Percentiles rank a stretch among this genome's conserved stretches.
phyloP scores from a whole-genome alignment of 2,329 filamentous ascomycete genomes.

The Fonsecaea pedrosoi region DNA sequence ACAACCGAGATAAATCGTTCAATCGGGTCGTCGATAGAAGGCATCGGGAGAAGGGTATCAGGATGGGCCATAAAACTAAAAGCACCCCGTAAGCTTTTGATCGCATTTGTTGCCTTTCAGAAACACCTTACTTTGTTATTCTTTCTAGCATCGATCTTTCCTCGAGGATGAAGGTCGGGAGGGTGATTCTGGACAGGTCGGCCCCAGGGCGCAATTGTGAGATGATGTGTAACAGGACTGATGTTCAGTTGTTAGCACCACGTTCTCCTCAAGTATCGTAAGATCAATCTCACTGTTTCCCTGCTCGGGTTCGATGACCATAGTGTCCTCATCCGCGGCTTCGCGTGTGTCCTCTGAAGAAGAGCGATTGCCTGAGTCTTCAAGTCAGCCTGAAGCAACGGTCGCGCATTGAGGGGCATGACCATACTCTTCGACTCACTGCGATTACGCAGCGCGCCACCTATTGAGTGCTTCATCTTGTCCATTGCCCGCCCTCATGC shows the following conservation, averaged over 20 bases:
- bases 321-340: slow-evolving; percentile 68
- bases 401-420: not conserved
- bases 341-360: slow-evolving; percentile 63
- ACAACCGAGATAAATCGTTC: slow-evolving; percentile 92
- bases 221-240: slow-evolving; percentile 96
- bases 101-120: slow-evolving; percentile 13
- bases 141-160: slow-evolving; percentile 97
- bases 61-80: slow-evolving; percentile 98
- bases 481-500: slow-evolving; percentile 15
- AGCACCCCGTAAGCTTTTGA: slow-evolving; percentile 34
- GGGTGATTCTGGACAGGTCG: slow-evolving; percentile 89
- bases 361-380: slow-evolving; percentile 55
- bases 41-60: slow-evolving; percentile 88
- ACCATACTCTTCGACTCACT: slow-evolving; percentile 35
- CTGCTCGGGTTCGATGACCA: slow-evolving; percentile 86
- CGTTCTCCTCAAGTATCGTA: not conserved
- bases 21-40: slow-evolving; percentile 84
- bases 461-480: slow-evolving; percentile 40
- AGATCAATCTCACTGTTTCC: slow-evolving; percentile 75
- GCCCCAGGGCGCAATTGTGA: slow-evolving; percentile 94
- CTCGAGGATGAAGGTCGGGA: slow-evolving; percentile 97
- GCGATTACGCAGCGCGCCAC: slow-evolving; percentile 37
- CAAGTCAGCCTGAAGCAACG: slow-evolving; percentile 20
- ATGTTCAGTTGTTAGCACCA: slow-evolving; percentile 28
- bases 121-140: slow-evolving; percentile 80